Evolutionary conservation across 345 rosid species (phyloP).

Genomic region (Leavenworthia alabamica): DNA sequence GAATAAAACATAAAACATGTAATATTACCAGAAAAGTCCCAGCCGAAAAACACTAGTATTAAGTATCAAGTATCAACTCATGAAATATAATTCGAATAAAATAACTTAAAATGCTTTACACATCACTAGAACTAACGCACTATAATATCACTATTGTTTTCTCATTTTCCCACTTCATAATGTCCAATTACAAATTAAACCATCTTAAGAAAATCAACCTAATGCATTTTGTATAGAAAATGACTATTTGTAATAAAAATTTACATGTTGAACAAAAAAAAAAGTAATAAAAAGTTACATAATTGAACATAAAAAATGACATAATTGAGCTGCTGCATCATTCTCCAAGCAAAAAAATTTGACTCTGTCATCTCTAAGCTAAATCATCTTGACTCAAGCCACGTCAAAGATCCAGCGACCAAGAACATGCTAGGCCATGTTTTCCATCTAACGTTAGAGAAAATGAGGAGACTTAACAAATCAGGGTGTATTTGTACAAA

Average conservation of each 20-base stretch:
- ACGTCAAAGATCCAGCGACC: constrained; percentile 66
- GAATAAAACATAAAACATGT: too few species aligned
- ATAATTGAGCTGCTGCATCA: too few species aligned
- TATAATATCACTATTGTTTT: background rate
- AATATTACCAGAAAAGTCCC: too few species aligned
- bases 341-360: background rate
- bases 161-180: background rate
- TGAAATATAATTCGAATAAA: too few species aligned
- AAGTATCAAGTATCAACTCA: too few species aligned
- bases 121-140: background rate
- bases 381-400: constrained; percentile 54
- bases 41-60: too few species aligned
- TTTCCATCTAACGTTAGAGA: background rate
- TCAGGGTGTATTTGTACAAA: background rate
- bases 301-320: too few species aligned
- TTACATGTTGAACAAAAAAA: too few species aligned
- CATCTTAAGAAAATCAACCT: background rate
- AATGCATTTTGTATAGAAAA: too few species aligned
- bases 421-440: constrained; percentile 60
- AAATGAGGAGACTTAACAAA: background rate
- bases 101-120: background rate
- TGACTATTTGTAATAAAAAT: background rate
- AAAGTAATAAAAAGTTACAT: too few species aligned
- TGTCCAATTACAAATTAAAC: background rate
- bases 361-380: background rate